Percentiles rank a stretch among this genome's conserved stretches.
Evolutionary conservation across 1,284 basidiomycete genomes (phyloP).

Genomic region (Polyporus tsugae): DNA sequence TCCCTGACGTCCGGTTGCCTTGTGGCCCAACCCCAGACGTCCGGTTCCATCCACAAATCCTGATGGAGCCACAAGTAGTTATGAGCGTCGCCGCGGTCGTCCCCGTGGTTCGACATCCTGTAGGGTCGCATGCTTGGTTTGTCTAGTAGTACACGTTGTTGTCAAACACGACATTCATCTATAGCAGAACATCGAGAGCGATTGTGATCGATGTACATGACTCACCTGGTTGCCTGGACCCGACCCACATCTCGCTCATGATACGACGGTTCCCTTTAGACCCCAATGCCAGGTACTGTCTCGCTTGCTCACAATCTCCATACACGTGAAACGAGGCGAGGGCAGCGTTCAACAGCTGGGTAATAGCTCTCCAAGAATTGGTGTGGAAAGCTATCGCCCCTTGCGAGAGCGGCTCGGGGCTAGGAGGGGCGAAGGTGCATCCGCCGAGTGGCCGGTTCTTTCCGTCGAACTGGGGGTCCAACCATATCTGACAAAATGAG

Average conservation of each 20-base stretch:
- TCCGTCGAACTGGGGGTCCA: slow-evolving; percentile 20
- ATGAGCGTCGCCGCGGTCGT: slow-evolving; percentile 49
- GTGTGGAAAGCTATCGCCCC: background rate
- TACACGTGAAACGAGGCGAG: slow-evolving; percentile 47
- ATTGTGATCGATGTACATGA: background rate
- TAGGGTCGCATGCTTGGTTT: slow-evolving; percentile 23
- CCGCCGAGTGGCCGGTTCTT: slow-evolving; percentile 34
- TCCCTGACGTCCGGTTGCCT: slow-evolving; percentile 39
- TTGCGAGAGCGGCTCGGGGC: slow-evolving; percentile 25
- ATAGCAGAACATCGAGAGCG: background rate
- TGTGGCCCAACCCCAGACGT: slow-evolving; percentile 50
- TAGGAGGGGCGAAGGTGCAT: slow-evolving; percentile 33
- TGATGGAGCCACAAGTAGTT: slow-evolving; percentile 51
- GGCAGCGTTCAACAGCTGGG: slow-evolving; percentile 45
- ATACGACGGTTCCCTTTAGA: slow-evolving; percentile 43
- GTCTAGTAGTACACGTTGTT: background rate
- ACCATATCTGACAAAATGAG: slow-evolving; percentile 38
- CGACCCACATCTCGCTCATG: slow-evolving; percentile 46
- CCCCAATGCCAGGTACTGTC: slow-evolving; percentile 46
- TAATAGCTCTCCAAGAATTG: slow-evolving; percentile 10
- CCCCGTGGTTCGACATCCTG: slow-evolving; percentile 39
- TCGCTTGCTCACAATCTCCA: slow-evolving; percentile 45
- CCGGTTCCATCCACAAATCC: slow-evolving; percentile 48
- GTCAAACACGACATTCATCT: background rate
- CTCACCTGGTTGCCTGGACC: slow-evolving; percentile 43